These are phyloP conservation scores for Gonapodya prolifera DNA, from an alignment of 192 early-diverging fungal species.

Conservation along the genomic window DNA sequence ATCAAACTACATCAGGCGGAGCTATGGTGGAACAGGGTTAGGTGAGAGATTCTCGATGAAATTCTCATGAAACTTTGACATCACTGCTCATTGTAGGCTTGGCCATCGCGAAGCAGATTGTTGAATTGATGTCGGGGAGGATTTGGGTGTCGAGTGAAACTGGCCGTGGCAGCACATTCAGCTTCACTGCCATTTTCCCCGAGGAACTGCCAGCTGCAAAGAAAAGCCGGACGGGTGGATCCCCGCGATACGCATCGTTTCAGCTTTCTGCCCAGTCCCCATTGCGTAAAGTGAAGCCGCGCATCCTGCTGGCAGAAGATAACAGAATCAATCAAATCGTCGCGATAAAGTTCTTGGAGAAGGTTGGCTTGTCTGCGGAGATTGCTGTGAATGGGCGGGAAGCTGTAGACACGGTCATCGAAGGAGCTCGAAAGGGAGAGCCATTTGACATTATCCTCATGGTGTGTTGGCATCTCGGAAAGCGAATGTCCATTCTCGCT, in stretches of 20 bases:
- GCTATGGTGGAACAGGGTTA: constrained; percentile 25
- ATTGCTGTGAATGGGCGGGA: neutral
- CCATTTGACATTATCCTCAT: neutral
- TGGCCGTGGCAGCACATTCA: neutral
- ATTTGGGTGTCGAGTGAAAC: neutral
- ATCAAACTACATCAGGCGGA: neutral
- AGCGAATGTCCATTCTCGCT: neutral
- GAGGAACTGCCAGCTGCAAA: neutral
- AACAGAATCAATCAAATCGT: neutral
- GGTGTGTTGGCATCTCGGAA: neutral
- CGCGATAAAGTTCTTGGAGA: neutral
- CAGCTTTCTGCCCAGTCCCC: neutral
- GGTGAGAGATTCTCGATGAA: no score
- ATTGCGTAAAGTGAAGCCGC: neutral
- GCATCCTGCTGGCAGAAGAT: neutral
- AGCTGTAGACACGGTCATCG: neutral
- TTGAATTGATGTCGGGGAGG: constrained; percentile 10
- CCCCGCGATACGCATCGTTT: neutral
- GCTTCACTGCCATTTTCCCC: neutral
- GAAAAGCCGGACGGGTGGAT: neutral
- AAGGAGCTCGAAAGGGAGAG: no score
- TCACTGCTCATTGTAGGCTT: no score
- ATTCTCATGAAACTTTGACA: no score
- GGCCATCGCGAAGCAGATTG: constrained; percentile 26
- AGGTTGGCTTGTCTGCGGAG: neutral